Percentiles rank a stretch among this genome's conserved stretches.
Conservation (phyloP, 164 flowering plant genomes). For the Santalum album region DNA sequence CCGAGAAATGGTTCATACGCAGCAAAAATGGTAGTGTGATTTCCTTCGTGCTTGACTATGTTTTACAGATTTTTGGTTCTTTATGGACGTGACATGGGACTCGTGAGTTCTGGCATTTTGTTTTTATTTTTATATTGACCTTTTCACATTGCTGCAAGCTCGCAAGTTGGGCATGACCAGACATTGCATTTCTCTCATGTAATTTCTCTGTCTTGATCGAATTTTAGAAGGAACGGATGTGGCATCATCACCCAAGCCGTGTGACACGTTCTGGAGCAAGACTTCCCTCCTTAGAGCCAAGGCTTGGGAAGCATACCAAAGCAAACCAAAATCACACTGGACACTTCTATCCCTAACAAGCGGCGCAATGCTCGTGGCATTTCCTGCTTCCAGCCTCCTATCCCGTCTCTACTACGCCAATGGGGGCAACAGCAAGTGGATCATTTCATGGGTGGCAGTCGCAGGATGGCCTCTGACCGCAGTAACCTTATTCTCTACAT, state of each 20-base stretch:
- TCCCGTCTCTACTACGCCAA: conserved; percentile 70
- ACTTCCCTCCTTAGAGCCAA: conserved; percentile 17
- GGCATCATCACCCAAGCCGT: conserved; percentile 13
- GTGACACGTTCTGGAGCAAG: conserved; percentile 17
- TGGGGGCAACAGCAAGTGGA: conserved; percentile 93
- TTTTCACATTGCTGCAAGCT: no score
- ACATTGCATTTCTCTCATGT: no score
- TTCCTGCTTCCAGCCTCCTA: conserved; percentile 83
- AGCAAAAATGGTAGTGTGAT: no score
- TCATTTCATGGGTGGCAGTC: conserved; percentile 91
- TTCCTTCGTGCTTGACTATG: no score
- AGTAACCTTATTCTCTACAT: conserved; percentile 46
- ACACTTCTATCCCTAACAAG: conserved; percentile 50
- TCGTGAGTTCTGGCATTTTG: no score
- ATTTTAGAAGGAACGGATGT: conserved; percentile 7
- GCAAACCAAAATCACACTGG: conserved; percentile 69
- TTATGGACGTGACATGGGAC: no score
- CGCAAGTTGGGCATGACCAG: no score
- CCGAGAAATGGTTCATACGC: no score
- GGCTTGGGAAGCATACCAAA: conserved; percentile 33
- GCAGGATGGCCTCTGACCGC: conserved; percentile 88
- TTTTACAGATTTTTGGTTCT: no score
- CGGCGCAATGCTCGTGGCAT: conserved; percentile 75
- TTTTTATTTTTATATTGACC: no score
- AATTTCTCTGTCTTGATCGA: no score